Evolutionary conservation across 208 protist genomes (phyloP), one percentile per base, ranked within the genome.

Genomic region (Acanthamoeba royreba): DNA sequence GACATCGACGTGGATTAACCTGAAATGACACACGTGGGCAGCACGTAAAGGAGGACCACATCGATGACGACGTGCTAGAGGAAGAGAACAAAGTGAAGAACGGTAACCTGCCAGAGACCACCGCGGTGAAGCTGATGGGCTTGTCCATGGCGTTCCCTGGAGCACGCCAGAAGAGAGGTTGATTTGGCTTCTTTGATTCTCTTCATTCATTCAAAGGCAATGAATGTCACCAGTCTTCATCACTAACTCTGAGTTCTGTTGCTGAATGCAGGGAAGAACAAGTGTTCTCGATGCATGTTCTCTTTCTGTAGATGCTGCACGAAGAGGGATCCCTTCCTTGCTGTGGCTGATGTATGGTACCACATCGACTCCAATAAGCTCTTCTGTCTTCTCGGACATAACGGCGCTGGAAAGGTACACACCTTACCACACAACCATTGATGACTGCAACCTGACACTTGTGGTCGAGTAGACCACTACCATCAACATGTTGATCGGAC

Each of bases 401-500:
- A 92, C 61, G 87, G 87, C 25, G 87, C 87, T 33, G 87, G 87
- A 7, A 92, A 92, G 83, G 83, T 92, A 25, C 22, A n/a, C 35
- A n/a, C n/a, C n/a, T n/a, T n/a, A n/a, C n/a, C n/a, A n/a, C n/a
- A 31, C 19, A 43, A 22, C 49, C 66, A 0, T n/a, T n/a, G n/a
- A n/a, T n/a, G n/a, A n/a, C n/a, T n/a, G n/a, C n/a, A n/a, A n/a
- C n/a, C n/a, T n/a, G n/a, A n/a, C 49, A 47, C 28, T 63, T 66
- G n/a, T 90, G 7, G 11, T 72, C n/a, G n/a, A n/a, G 28, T 28
- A 90, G 61, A 95, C 95, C 5, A 96, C 96, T 15, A 94, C 92
- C 46, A 96, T 97, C 17, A 93, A 45, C 11, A 96, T 97, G 40
- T 40, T 97, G 13, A 96, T 97, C 31, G 97, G 98, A 25, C 95